phyloP scores from a whole-genome alignment of 78 protist species.

The Capsaspora owczarzaki region DNA sequence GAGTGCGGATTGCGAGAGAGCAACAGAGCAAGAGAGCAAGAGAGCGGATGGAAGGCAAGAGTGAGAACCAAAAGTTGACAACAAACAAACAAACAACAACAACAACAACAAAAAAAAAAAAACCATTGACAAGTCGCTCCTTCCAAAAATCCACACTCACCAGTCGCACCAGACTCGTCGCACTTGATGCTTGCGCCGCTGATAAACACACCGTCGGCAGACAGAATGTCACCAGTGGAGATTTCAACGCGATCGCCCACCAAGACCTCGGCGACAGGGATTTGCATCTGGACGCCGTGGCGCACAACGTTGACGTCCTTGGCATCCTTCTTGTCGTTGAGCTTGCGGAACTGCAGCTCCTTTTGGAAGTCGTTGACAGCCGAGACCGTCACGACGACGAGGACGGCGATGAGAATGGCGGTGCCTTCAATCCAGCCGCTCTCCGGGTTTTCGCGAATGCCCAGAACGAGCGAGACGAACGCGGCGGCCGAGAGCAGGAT shows the following conservation, averaged over 20 bases:
- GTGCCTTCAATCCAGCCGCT: constrained; percentile 88
- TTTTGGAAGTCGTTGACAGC: constrained; percentile 15
- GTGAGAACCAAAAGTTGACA: too few species aligned
- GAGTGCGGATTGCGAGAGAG: background rate
- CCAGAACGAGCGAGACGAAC: constrained; percentile 51
- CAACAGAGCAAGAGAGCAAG: too few species aligned
- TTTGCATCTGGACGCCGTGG: constrained; percentile 15
- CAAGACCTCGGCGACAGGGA: constrained; percentile 53
- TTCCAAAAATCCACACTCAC: constrained; percentile 25
- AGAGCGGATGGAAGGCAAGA: background rate
- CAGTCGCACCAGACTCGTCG: constrained; percentile 59
- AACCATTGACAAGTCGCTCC: background rate
- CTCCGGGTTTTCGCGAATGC: constrained; percentile 19
- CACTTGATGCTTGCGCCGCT: constrained; percentile 24
- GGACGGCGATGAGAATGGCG: constrained; percentile 84
- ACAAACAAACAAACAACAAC: background rate
- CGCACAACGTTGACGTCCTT: constrained; percentile 11
- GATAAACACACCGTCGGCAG: constrained; percentile 75
- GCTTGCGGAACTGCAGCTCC: constrained; percentile 29
- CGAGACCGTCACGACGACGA: constrained; percentile 72
- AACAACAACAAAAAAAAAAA: background rate
- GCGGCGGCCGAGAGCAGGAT: constrained; percentile 66
- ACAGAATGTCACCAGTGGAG: constrained; percentile 60
- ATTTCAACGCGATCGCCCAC: constrained; percentile 87
- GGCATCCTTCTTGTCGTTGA: constrained; percentile 24